Evolutionary conservation across 805 yeast species (phyloP).

Genomic region (Zygosaccharomyces pseudorouxii): DNA sequence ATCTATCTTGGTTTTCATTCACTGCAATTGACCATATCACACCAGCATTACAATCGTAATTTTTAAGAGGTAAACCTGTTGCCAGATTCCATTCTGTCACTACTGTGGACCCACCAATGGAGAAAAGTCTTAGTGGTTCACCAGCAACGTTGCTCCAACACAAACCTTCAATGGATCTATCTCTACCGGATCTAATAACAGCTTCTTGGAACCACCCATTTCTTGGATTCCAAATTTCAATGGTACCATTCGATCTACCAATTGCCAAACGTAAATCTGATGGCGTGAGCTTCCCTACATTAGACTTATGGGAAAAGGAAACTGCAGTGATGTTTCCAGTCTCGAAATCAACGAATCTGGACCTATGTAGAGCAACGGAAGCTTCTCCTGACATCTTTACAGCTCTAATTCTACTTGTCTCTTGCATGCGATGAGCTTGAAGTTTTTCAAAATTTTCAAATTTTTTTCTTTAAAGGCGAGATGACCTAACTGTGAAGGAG

Average conservation of each 20-base stretch:
- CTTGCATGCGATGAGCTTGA: constrained; percentile 22
- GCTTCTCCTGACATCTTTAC: constrained; percentile 13
- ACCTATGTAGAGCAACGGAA: constrained; percentile 56
- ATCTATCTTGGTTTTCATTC: constrained; percentile 51
- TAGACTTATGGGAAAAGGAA: constrained; percentile 65
- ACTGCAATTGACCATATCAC: constrained; percentile 85
- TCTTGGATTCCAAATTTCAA: constrained; percentile 92
- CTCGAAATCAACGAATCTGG: constrained; percentile 83
- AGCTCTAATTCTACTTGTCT: constrained; percentile 1
- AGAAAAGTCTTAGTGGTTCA: constrained; percentile 66
- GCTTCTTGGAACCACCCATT: constrained; percentile 76
- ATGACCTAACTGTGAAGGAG: neutral
- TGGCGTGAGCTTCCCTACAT: constrained; percentile 42
- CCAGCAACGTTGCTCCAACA: constrained; percentile 62
- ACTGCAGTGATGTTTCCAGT: constrained; percentile 81
- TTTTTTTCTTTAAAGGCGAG: constrained; percentile 8
- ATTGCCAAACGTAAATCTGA: constrained; percentile 72
- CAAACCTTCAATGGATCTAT: constrained; percentile 82
- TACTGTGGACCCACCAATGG: constrained; percentile 89
- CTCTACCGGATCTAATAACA: constrained; percentile 71
- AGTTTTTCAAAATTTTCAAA: constrained; percentile 12
- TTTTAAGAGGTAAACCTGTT: constrained; percentile 65
- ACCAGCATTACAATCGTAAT: constrained; percentile 89
- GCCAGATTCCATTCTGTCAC: constrained; percentile 88
- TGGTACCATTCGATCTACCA: constrained; percentile 90